Evolutionary conservation across 1,139 yeast species (phyloP).

Genomic region (Yamadazyma trypodendri): DNA sequence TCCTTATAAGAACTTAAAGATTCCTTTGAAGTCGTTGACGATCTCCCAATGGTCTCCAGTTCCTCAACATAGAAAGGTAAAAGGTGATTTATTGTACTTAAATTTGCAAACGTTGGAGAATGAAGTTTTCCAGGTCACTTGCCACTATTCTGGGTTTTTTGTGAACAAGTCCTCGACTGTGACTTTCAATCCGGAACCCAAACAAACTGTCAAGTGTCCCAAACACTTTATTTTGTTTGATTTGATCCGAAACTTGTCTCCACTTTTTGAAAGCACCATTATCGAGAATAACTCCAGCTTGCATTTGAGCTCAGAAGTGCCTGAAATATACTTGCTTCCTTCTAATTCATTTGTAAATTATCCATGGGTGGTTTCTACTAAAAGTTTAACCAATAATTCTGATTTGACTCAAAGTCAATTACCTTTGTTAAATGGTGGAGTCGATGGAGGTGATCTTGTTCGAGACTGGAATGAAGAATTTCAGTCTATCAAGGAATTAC

Average conservation of each 20-base stretch:
- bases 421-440: constrained; percentile 52
- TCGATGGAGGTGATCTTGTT: constrained; percentile 54
- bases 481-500: constrained; percentile 76
- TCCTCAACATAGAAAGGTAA: constrained; percentile 58
- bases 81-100: constrained; percentile 82
- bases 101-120: constrained; percentile 77
- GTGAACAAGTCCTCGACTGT: constrained; percentile 67
- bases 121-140: constrained; percentile 74
- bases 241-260: constrained; percentile 56
- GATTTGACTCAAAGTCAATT: constrained; percentile 67
- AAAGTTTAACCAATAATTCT: constrained; percentile 32
- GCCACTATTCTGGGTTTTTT: constrained; percentile 75
- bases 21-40: constrained; percentile 53
- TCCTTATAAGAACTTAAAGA: constrained; percentile 12
- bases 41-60: constrained; percentile 90
- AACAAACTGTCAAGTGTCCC: constrained; percentile 34
- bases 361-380: constrained; percentile 70
- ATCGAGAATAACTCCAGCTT: constrained; percentile 42
- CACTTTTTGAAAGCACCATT: constrained; percentile 43
- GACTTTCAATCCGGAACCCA: constrained; percentile 66
- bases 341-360: constrained; percentile 57
- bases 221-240: constrained; percentile 50
- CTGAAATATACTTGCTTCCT: constrained; percentile 61
- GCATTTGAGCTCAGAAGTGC: constrained; percentile 45
- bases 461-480: constrained; percentile 92